Base-by-base conservation (phyloP, 768 basidiomycete species). In the Auricularia sp. region DNA sequence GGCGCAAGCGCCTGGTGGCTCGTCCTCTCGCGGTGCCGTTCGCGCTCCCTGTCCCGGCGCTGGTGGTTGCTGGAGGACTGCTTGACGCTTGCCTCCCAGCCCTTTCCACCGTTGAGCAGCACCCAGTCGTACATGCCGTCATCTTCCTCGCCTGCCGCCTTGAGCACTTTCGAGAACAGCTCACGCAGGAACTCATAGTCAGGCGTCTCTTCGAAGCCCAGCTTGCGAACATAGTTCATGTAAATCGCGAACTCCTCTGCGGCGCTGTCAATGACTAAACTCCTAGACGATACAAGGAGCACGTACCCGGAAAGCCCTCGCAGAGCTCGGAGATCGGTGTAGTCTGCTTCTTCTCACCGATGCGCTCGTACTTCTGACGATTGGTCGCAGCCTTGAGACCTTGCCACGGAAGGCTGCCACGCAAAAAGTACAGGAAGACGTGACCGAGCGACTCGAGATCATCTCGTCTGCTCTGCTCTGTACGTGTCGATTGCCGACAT, bases 281-380 rank as follows among this genome's bases (percentile, higher is more conserved):
- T 63, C 33, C 54, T 36, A 42, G 45, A 62, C 56, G 54, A 65
- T n/a, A 34, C 6, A 14, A 13, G 6, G 14, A 42, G 66, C 35
- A 78, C 83, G 71, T 68, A 94, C 90, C 94, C 68, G 97, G 96
- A 79, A 96, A 98, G 37, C 95, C 94, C 73, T 99, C 96, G 70
- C 94, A 96, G 39, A 99, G 79, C 74, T 99, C 96, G 33, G 84
- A 80, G 70, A 99, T 98, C 6, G 85, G 81, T 16, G 96, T 97
- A 7, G 85, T 89, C 76, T 98, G 96, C 78, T 94, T 99, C 83
- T 98, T 98, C 80, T 97, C 97, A 61, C 96, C 97, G 69, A 99
- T 99, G 81, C 98, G 98, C 78, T 99, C 97, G 74, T 99, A 99
- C 79, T 98, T 98, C 76, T 98, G 96, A 79, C 98, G 98, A 82